Evolutionary conservation across 2,329 filamentous ascomycete genomes (phyloP).

Genomic region (Elsinoe batatas): DNA sequence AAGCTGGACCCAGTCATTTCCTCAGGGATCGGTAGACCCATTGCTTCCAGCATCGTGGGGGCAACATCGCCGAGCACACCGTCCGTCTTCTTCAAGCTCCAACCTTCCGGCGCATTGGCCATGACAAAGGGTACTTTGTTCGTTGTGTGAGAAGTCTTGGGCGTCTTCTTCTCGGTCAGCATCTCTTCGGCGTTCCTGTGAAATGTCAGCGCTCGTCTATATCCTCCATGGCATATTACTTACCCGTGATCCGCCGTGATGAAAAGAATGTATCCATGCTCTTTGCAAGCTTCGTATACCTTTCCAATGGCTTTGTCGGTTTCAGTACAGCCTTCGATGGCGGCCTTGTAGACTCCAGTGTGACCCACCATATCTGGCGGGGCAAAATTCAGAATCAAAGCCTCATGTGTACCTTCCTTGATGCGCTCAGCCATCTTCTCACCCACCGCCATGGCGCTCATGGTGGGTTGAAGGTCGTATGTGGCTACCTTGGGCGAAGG

Average conservation of each 20-base stretch:
- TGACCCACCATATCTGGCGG: slow-evolving; percentile 99
- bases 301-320: slow-evolving; percentile 91
- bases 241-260: slow-evolving; percentile 90
- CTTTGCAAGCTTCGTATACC: slow-evolving; percentile 88
- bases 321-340: slow-evolving; percentile 70
- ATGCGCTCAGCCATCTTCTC: slow-evolving; percentile 85
- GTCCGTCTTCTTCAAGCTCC: slow-evolving; percentile 70
- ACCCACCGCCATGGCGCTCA: slow-evolving; percentile 86
- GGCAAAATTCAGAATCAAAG: slow-evolving; percentile 99
- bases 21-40: slow-evolving; percentile 82
- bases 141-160: slow-evolving; percentile 95
- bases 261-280: slow-evolving; percentile 86
- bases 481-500: slow-evolving; percentile 91
- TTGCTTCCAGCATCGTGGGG: slow-evolving; percentile 79
- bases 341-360: slow-evolving; percentile 93
- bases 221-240: slow-evolving; percentile 23
- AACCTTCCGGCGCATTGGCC: slow-evolving; percentile 88
- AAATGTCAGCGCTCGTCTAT: slow-evolving; percentile 15
- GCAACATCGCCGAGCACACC: slow-evolving; percentile 96
- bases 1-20: slow-evolving; percentile 87
- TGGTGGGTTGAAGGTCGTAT: slow-evolving; percentile 89
- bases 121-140: slow-evolving; percentile 98
- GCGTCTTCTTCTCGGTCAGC: slow-evolving; percentile 89
- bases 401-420: slow-evolving; percentile 75
- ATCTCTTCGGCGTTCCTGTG: slow-evolving; percentile 89